Evolutionary conservation across 352 stramenopile species (phyloP).

Genomic region (Globisporangium cederbergense): DNA sequence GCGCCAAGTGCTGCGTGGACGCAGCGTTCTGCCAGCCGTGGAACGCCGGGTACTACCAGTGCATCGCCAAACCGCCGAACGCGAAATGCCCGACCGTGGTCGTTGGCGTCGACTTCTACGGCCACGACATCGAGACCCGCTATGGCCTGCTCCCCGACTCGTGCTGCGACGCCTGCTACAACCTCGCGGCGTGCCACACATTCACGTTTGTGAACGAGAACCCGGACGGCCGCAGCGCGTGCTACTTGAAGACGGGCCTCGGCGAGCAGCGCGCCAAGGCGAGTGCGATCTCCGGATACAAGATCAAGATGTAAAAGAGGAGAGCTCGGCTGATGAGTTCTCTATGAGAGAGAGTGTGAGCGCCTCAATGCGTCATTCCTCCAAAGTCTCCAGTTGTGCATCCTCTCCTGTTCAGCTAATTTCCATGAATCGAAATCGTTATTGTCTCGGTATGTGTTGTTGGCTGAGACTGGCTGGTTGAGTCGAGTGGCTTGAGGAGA

Average conservation of each 20-base stretch:
- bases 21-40: conserved; percentile 56
- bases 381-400: too few relatives aligned
- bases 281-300: conserved; percentile 42
- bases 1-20: conserved; percentile 35
- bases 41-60: conserved; percentile 60
- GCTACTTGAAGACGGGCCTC: conserved; percentile 46
- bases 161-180: conserved; percentile 50
- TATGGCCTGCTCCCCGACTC: conserved; percentile 35
- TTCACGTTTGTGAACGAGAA: conserved; percentile 70
- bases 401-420: too few relatives aligned
- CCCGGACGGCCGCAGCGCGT: conserved; percentile 40
- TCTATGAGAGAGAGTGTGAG: not conserved
- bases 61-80: conserved; percentile 28
- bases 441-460: too few relatives aligned
- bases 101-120: conserved; percentile 44
- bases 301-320: conserved; percentile 18
- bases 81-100: conserved; percentile 37
- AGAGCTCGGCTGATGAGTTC: not conserved
- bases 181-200: conserved; percentile 29
- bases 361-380: not conserved
- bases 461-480: too few relatives aligned
- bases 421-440: too few relatives aligned
- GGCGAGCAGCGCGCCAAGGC: conserved; percentile 26
- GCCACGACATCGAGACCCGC: conserved; percentile 36
- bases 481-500: too few relatives aligned